Conservation (phyloP, 306 rosid genomes). For the Casuarina equisetifolia region DNA sequence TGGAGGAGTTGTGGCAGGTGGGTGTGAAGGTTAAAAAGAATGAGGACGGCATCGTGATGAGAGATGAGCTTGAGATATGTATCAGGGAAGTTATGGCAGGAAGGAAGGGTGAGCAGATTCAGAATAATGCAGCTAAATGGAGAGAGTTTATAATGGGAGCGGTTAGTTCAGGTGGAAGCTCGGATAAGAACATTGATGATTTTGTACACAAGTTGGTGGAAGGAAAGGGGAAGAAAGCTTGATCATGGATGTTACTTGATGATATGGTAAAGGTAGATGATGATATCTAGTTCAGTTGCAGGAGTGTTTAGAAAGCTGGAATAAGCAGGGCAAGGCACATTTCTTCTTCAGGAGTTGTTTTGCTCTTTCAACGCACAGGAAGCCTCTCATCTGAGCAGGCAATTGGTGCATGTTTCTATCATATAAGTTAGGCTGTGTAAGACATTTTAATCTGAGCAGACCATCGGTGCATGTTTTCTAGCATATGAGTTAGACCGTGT, state of each 20-base stretch:
- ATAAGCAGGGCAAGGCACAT: background rate
- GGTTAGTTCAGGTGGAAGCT: constrained; percentile 36
- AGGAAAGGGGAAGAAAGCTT: background rate
- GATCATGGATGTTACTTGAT: background rate
- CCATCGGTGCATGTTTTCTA: too few species aligned
- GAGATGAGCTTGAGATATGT: constrained; percentile 40
- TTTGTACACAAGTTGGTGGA: constrained; percentile 19
- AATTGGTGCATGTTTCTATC: too few species aligned
- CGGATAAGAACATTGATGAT: constrained; percentile 34
- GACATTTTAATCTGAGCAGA: too few species aligned
- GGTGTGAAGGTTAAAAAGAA: constrained; percentile 42
- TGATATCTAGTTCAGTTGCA: background rate
- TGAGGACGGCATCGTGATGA: constrained; percentile 37
- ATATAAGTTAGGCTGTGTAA: too few species aligned
- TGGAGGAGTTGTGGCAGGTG: constrained; percentile 50
- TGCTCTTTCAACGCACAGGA: background rate
- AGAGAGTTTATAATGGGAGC: constrained; percentile 37
- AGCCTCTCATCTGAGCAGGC: background rate
- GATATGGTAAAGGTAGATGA: background rate
- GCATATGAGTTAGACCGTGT: too few species aligned
- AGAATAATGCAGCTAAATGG: constrained; percentile 45
- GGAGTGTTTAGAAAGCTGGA: background rate
- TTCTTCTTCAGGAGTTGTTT: background rate
- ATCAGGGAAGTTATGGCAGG: constrained; percentile 42
- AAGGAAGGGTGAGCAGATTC: constrained; percentile 33